These are phyloP conservation scores for Erigeron canadensis DNA, from an alignment of 129 eudicot genomes.

Conservation along the genomic window DNA sequence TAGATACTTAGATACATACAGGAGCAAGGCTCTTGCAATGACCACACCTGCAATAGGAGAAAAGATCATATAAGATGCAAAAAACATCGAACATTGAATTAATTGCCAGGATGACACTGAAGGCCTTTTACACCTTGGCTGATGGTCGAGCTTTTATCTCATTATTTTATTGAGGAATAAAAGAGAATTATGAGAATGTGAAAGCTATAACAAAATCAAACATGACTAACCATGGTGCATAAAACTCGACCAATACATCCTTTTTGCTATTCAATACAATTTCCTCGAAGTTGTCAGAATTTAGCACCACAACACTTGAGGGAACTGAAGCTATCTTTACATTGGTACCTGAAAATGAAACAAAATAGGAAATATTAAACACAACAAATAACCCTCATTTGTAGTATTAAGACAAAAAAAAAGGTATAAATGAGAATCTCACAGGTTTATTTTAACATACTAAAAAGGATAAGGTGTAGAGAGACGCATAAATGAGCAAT, in stretches of 20 bases:
- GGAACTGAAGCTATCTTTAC: slow-evolving; percentile 83
- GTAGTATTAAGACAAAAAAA: not conserved
- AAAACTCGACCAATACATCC: slow-evolving; percentile 93
- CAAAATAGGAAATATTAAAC: not conserved
- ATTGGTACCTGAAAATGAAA: slow-evolving; percentile 71
- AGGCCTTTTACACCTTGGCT: not conserved
- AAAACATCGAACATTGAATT: not conserved
- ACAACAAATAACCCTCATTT: slow-evolving; percentile 14
- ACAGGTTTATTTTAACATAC: not conserved
- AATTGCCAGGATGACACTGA: not conserved
- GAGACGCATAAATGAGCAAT: not conserved
- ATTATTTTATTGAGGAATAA: slow-evolving; percentile 1
- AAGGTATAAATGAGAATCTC: not conserved
- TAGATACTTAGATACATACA: slow-evolving; percentile 53
- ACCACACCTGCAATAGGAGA: slow-evolving; percentile 81
- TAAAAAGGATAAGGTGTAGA: not conserved
- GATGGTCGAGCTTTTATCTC: slow-evolving; percentile 8
- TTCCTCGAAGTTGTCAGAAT: slow-evolving; percentile 78
- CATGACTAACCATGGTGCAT: slow-evolving; percentile 88
- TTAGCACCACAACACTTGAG: slow-evolving; percentile 81
- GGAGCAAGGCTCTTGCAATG: slow-evolving; percentile 99
- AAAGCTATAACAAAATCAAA: slow-evolving; percentile 8
- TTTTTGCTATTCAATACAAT: slow-evolving; percentile 79
- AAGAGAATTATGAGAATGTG: slow-evolving; percentile 4
- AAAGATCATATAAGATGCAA: slow-evolving; percentile 22